Base-by-base conservation (phyloP, 805 yeast genomes). In the Starmerella bombicola region DNA sequence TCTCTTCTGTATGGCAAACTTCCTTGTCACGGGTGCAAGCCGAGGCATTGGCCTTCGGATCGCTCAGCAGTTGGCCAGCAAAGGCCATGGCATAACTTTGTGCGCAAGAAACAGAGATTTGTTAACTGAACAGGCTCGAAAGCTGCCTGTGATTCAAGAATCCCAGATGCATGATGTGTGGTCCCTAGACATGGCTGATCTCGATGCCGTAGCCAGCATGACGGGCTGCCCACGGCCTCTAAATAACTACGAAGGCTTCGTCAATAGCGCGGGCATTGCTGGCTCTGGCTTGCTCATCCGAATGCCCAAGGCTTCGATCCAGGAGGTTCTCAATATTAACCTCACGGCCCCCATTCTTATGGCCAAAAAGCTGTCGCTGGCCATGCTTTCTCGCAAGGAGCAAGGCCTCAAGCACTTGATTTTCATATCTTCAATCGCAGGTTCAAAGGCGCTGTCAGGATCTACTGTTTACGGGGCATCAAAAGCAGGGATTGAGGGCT, bases 401-500 rank as follows among this genome's bases (percentile, higher is more conserved):
- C 55, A 64, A 3, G 18, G n/a, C 24, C 16, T 9, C 13, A 19
- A 21, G 16, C 52, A 62, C 19, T 71, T 83, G 12, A 53, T 82
- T 24, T 81, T 79, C 53, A 59, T 83, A 1, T 71, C 88, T 2
- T 80, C 93, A 0, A 67, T 78, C 6, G 60, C 83, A 18, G 70
- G 67, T 1, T 21, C 38, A 13, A 43, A 49, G 7, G 67, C 70
- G 3, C 22, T 37, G 10, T 35, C 54, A 3, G 93, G 93, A 1
- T 68, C 84, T 0, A 47, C 74, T 0, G 76, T 76, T 0, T 83
- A 83, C 50, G 62, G 78, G 0, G 80, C 85, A 0, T 64, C 79
- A 39, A 83, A 83, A 54, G 76, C 78, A 0, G 94, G 84, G 0
- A 52, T 83, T 3, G 59, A 70, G 35, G 78, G 78, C 3, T 74